These are phyloP conservation scores for Blakeslea trispora DNA, from an alignment of 371 early-diverging fungal species.

Conservation along the genomic window DNA sequence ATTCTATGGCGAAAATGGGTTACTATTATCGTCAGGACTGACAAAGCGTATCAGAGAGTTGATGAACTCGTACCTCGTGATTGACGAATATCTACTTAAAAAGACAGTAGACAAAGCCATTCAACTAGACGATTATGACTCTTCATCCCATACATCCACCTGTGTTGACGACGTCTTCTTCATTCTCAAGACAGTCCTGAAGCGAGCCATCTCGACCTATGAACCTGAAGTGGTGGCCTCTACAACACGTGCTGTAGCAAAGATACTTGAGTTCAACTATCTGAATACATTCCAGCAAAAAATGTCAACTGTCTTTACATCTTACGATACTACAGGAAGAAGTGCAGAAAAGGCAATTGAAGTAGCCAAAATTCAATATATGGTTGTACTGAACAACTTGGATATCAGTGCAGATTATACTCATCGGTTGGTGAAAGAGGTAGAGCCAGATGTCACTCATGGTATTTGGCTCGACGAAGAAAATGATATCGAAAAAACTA, in stretches of 20 bases:
- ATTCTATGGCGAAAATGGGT: slow-evolving; percentile 50
- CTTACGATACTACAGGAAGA: slow-evolving; percentile 42
- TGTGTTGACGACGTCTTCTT: slow-evolving; percentile 94
- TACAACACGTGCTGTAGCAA: slow-evolving; percentile 61
- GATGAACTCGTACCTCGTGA: slow-evolving; percentile 68
- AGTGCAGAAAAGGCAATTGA: slow-evolving; percentile 37
- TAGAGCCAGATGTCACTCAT: slow-evolving; percentile 54
- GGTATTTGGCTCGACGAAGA: slow-evolving; percentile 50
- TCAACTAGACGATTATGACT: slow-evolving; percentile 60
- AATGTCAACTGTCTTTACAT: slow-evolving; percentile 57
- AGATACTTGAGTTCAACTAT: slow-evolving; percentile 69
- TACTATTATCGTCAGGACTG: slow-evolving; percentile 55
- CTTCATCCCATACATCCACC: slow-evolving; percentile 72
- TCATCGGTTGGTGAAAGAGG: slow-evolving; percentile 64
- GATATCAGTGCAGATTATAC: slow-evolving; percentile 80
- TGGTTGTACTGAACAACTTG: slow-evolving; percentile 84
- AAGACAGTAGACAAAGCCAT: slow-evolving; percentile 76
- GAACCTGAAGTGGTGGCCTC: slow-evolving; percentile 68
- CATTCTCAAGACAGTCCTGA: slow-evolving; percentile 76
- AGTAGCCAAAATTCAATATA: slow-evolving; percentile 61
- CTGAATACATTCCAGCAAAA: slow-evolving; percentile 63
- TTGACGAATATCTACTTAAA: slow-evolving; percentile 76
- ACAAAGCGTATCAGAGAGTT: slow-evolving; percentile 65
- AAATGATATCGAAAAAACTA: slow-evolving; percentile 51
- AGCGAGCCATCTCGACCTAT: slow-evolving; percentile 72